Evolutionary conservation across 1,284 basidiomycete genomes (phyloP).

Genomic region (Sporisorium sorghi): DNA sequence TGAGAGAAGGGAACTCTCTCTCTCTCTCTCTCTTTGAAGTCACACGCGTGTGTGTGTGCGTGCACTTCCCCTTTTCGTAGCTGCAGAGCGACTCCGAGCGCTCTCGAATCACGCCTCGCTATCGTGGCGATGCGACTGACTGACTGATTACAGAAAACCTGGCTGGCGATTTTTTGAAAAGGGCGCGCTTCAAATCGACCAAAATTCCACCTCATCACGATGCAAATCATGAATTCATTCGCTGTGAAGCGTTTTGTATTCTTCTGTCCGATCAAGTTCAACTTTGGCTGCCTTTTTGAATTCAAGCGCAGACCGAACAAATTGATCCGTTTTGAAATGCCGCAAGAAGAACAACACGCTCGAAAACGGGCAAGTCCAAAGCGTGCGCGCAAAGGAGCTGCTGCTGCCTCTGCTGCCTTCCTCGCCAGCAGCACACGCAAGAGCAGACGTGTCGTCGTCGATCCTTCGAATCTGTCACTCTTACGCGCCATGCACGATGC

Average conservation of each 20-base stretch:
- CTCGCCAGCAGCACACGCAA: neutral
- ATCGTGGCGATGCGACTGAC: constrained; percentile 11
- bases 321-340: neutral
- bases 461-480: neutral
- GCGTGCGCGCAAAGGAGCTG: too few relatives aligned
- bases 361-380: neutral
- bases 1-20: constrained; percentile 9
- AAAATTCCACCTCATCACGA: neutral
- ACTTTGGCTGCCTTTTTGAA: neutral
- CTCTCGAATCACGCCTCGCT: neutral
- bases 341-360: constrained; percentile 7
- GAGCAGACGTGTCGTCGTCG: constrained; percentile 1
- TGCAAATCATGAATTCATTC: neutral
- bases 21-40: too few relatives aligned
- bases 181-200: constrained; percentile 5
- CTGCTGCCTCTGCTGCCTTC: too few relatives aligned
- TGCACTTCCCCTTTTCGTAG: neutral
- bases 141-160: neutral
- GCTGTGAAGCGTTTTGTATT: neutral
- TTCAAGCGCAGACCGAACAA: neutral
- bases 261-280: neutral
- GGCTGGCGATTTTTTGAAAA: neutral
- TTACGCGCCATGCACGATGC: neutral
- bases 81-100: constrained; percentile 3
- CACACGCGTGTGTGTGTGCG: constrained; percentile 8